Evolutionary conservation across 345 rosid species (phyloP).

Genomic region (Eucalyptus polybractea): DNA sequence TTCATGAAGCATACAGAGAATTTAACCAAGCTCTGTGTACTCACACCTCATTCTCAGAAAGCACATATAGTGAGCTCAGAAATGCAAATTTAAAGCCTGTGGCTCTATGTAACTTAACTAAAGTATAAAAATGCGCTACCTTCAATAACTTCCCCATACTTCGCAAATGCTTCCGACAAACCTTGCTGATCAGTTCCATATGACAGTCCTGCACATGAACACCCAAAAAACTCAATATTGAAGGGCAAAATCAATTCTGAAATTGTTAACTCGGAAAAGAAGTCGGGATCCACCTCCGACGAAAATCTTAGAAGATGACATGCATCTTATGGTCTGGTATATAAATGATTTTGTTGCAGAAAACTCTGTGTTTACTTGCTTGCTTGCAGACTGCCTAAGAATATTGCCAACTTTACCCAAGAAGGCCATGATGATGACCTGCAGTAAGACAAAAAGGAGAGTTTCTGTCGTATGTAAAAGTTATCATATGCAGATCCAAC

Average conservation of each 20-base stretch:
- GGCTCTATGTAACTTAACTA: neutral
- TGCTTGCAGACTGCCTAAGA: conserved; percentile 51
- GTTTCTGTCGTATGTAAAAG: neutral
- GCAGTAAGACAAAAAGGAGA: neutral
- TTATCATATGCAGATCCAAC: neutral
- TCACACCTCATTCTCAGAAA: neutral
- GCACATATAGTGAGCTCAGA: neutral
- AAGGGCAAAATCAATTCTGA: neutral
- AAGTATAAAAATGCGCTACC: conserved; percentile 16
- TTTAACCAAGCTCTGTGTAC: neutral
- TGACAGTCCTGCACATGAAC: conserved; percentile 46
- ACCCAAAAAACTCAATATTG: neutral
- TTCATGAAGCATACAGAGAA: neutral
- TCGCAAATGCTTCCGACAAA: conserved; percentile 56
- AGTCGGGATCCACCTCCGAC: conserved; percentile 47
- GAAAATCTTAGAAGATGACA: conserved; percentile 75
- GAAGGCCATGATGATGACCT: conserved; percentile 63
- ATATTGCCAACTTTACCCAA: conserved; percentile 62
- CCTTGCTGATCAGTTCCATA: conserved; percentile 53
- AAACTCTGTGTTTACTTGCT: conserved; percentile 27
- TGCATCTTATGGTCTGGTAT: conserved; percentile 58
- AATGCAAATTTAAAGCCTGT: neutral
- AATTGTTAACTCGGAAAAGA: neutral
- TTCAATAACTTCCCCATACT: conserved; percentile 75
- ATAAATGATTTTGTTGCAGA: conserved; percentile 50